phyloP scores from a whole-genome alignment of 495 filamentous ascomycete genomes.

The Chaetomium cochliodes region DNA sequence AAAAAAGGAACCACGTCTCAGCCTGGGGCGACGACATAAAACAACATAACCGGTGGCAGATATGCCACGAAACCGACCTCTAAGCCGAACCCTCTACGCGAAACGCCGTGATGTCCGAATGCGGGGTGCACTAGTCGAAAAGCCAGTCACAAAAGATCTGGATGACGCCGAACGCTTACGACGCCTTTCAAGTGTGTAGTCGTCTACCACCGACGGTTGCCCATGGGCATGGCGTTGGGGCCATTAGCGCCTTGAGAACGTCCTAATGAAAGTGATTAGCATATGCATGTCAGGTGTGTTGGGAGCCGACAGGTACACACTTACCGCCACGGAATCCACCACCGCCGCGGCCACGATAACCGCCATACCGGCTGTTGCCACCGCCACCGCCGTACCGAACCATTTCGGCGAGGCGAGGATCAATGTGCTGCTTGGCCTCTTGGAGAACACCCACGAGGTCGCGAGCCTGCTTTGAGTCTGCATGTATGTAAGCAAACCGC shows the following conservation, averaged over 20 bases:
- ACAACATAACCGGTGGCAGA: conserved; percentile 13
- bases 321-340: conserved; percentile 39
- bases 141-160: conserved; percentile 12
- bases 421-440: conserved; percentile 98
- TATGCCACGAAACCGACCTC: conserved; percentile 26
- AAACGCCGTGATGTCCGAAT: conserved; percentile 25
- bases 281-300: background rate
- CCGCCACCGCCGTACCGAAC: conserved; percentile 87
- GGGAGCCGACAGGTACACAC: conserved; percentile 36
- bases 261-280: conserved; percentile 21
- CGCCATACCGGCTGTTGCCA: conserved; percentile 67
- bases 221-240: conserved; percentile 48
- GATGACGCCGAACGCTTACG: background rate
- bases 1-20: conserved; percentile 7
- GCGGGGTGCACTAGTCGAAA: conserved; percentile 17
- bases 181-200: background rate
- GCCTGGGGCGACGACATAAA: conserved; percentile 2
- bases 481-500: conserved; percentile 34
- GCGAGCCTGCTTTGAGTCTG: conserved; percentile 95
- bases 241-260: conserved; percentile 35
- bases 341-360: conserved; percentile 45
- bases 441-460: conserved; percentile 88
- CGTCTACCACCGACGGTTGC: conserved; percentile 50
- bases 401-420: conserved; percentile 94
- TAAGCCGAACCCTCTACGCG: conserved; percentile 25